Conservation (phyloP, 805 yeast species). For the Wickerhamiella allomyrinae region DNA sequence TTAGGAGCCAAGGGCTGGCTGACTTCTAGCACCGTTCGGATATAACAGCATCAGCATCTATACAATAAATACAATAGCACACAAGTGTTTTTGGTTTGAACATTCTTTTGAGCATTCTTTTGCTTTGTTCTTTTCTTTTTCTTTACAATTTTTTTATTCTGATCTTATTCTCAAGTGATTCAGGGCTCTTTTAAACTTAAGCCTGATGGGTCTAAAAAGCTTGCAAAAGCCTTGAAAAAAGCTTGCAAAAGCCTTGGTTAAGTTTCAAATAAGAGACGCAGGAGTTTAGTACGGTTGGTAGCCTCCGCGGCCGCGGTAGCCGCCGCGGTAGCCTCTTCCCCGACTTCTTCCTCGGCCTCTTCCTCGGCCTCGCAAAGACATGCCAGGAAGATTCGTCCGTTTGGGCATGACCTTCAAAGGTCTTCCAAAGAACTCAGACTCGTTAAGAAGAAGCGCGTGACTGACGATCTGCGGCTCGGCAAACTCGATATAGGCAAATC, state of each 20-base stretch:
- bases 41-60: too few species aligned
- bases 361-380: slow-evolving; percentile 37
- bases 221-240: too few species aligned
- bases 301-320: slow-evolving; percentile 29
- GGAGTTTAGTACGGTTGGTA: slow-evolving; percentile 29
- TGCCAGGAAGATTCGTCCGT: slow-evolving; percentile 71
- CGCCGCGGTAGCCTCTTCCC: slow-evolving; percentile 25
- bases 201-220: too few species aligned
- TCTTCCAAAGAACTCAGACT: slow-evolving; percentile 51
- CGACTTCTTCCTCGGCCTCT: slow-evolving; percentile 33
- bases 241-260: too few species aligned
- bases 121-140: too few species aligned
- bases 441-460: slow-evolving; percentile 52
- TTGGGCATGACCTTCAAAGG: slow-evolving; percentile 61
- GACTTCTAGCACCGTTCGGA: neutral
- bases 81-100: too few species aligned
- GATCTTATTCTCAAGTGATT: too few species aligned
- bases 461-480: slow-evolving; percentile 50
- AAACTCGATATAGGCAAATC: slow-evolving; percentile 78
- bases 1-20: neutral
- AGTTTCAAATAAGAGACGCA: too few species aligned
- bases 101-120: too few species aligned
- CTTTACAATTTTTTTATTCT: too few species aligned
- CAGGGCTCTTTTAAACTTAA: too few species aligned
- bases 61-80: too few species aligned